Base-by-base conservation (phyloP, 2,329 filamentous ascomycete species). In the Cladophialophora carrionii region DNA sequence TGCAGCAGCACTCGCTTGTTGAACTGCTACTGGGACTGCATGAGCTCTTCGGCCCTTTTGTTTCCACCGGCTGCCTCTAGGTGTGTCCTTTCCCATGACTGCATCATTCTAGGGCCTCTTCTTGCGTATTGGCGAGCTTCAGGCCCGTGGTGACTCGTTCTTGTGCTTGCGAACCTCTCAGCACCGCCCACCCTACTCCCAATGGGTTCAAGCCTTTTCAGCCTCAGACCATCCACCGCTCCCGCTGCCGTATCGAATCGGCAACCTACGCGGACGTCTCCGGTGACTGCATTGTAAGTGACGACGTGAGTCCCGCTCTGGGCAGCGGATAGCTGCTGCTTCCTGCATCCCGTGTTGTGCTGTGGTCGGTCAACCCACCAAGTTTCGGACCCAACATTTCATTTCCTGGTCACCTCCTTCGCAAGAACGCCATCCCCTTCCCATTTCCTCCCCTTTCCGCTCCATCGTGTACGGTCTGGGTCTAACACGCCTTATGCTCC, bases 341-440 rank as follows among this genome's bases (percentile, higher is more conserved):
- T 57, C 46, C 48, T 55, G 54, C 46, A 53, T 31, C 49, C 31
- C 31, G 32, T 57, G 54, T 24, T 32, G 43, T 43, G 34, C 51
- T 12, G 24, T 60, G 60, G 32, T 31, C 60, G 52, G 53, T 57
- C 62, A 54, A 48, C 46, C 52, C 53, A 57, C 64, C 41, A 65
- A 64, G 59, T 66, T 70, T 70, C 53, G 65, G 68, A 70, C 68
- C 68, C 68, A 53, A 66, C 62, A 43, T 9, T 20, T 43, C 37
- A 43, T n/a, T 43, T 17, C 37, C 37, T 43, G 37, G 37, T 43
- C 37, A 17, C 37, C 37, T 43, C 37, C 37, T 43, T 43, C 37
- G 37, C 37, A 43, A 43, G 37, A 43, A 43, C 37, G 37, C 37
- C 37, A 43, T 43, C 7, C 5, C 37, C 37, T 43, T 43, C 37